Evolutionary conservation across 2,329 filamentous ascomycete species (phyloP), one percentile per base, ranked within the genome.

Genomic region (Venturia aucupariae): DNA sequence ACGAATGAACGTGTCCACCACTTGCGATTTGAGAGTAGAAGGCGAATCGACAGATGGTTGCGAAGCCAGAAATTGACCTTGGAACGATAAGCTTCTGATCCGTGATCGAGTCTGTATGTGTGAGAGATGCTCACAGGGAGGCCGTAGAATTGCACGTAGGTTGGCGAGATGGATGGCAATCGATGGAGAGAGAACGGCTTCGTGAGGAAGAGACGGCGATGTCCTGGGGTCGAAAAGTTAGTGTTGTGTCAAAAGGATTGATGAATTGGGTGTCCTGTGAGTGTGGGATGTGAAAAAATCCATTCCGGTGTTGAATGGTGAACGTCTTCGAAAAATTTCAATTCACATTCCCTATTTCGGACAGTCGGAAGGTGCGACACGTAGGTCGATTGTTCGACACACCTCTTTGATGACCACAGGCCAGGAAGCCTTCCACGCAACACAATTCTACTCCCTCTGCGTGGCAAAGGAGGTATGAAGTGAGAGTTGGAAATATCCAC

Each of bases 1-100:
- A 79, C 79, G 79, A 81, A 75, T 77, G 80, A 81, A 81, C 79
- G 79, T 77, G 78, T 81, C 79, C 78, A 73, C 79, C 72, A 39
- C 13, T 44, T 41, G 39, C 39, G 39, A 30, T 60, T 22, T 51
- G n/a, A 17, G 19, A 30, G 30, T 4, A 35, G 27, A n/a, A 3
- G 51, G 24, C 15, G 51, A 22, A 35, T 57, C 17, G 51, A 57
- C 51, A 27, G 51, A 57, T n/a, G 17, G 35, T 17, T 35, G 30
- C 51, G 30, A 35, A 57, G 51, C 27, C 15, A 22, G 7, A 22
- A 35, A 5, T 57, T 35, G 27, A 38, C 51, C 51, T 57, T 27
- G 35, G 2, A 5, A 35, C 5, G 15, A 35, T 57, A 10, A 57
- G 51, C n/a, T 19, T n/a, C 3, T n/a, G 27, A 35, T n/a, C 3